phyloP scores from a whole-genome alignment of 805 yeast species.

The Starmerella floricola region DNA sequence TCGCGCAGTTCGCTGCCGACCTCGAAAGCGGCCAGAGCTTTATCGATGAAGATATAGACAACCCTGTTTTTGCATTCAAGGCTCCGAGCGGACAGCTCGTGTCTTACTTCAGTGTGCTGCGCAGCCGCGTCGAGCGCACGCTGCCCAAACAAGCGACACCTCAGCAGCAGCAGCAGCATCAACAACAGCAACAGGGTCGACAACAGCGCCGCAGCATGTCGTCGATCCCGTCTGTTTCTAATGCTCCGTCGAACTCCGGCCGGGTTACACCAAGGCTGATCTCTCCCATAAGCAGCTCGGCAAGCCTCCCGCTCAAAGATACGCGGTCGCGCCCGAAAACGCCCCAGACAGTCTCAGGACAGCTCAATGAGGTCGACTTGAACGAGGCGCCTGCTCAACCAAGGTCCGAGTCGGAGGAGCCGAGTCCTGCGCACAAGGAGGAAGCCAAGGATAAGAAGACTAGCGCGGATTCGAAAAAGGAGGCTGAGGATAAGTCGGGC shows the following conservation, averaged over 20 bases:
- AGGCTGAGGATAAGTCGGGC: too few species aligned
- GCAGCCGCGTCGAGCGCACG: constrained; percentile 33
- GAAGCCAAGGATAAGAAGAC: neutral
- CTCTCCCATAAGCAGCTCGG: constrained; percentile 15
- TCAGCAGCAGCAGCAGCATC: constrained; percentile 7
- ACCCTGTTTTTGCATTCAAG: constrained; percentile 38
- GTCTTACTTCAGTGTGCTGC: constrained; percentile 47
- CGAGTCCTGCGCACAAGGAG: neutral
- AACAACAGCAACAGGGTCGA: neutral
- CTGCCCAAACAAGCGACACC: constrained; percentile 7
- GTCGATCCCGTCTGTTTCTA: constrained; percentile 13
- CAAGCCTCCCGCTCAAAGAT: constrained; percentile 9
- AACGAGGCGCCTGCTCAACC: neutral
- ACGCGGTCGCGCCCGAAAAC: neutral
- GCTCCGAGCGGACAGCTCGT: constrained; percentile 59
- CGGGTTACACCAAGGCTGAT: constrained; percentile 18
- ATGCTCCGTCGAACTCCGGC: constrained; percentile 18
- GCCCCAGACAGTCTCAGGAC: neutral
- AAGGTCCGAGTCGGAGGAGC: neutral
- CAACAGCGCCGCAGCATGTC: constrained; percentile 11
- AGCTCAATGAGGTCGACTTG: constrained; percentile 15
- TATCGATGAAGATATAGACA: constrained; percentile 53
- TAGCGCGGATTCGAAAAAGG: too few species aligned
- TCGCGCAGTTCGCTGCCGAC: constrained; percentile 73
- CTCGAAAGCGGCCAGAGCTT: constrained; percentile 72